These are phyloP conservation scores for Triticum urartu DNA, from an alignment of 176 grass and related monocot species.

Conservation along the genomic window DNA sequence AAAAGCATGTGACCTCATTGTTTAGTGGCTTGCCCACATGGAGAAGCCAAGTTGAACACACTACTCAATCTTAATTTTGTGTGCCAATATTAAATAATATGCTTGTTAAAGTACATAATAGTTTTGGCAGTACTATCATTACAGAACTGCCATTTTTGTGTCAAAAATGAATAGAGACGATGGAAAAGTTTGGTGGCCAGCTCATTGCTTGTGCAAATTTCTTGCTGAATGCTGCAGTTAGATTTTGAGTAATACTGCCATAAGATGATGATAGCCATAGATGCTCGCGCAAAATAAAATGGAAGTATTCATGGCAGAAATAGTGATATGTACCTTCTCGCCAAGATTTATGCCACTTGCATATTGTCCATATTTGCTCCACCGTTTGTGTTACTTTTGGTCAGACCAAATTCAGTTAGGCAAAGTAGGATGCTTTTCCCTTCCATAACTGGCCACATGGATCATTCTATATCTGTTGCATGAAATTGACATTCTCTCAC, in stretches of 20 bases:
- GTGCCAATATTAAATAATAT: not conserved
- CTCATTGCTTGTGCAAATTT: conserved; percentile 17
- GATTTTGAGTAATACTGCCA: not conserved
- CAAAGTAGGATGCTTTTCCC: not conserved
- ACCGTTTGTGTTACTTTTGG: not conserved
- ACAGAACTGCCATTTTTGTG: not conserved
- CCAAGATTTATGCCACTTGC: not conserved
- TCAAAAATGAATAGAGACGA: not conserved
- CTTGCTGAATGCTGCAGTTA: not conserved
- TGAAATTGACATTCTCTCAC: not conserved
- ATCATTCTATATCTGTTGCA: not conserved
- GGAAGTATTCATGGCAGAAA: not conserved
- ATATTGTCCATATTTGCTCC: not conserved
- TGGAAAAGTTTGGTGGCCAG: not conserved
- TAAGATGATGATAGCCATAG: not conserved
- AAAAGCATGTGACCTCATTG: not conserved
- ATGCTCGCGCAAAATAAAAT: not conserved
- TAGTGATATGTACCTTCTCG: not conserved
- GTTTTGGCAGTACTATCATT: not conserved
- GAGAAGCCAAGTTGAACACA: not conserved
- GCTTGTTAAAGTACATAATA: not conserved
- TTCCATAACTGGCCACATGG: not conserved
- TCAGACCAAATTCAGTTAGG: not conserved
- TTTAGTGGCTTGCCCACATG: not conserved
- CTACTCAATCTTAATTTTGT: not conserved